These are phyloP conservation scores for Marasmius fiardii DNA, from an alignment of 1,284 basidiomycete genomes.

Conservation along the genomic window DNA sequence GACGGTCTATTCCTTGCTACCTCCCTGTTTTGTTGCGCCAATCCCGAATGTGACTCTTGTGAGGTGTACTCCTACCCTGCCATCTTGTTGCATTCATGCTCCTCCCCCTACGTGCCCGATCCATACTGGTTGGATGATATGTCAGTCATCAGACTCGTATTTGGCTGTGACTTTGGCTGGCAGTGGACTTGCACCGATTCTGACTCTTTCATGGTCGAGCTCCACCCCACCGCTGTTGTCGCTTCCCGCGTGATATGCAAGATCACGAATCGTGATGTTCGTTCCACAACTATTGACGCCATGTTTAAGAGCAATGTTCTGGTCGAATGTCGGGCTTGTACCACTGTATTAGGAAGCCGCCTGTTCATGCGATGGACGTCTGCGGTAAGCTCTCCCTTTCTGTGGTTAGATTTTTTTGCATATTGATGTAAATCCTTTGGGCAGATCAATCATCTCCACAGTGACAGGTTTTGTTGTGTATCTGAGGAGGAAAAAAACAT, in stretches of 20 bases:
- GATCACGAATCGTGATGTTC: background rate
- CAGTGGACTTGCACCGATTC: background rate
- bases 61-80: background rate
- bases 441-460: background rate
- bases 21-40: background rate
- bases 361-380: background rate
- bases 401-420: background rate
- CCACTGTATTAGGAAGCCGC: background rate
- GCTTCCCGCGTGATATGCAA: background rate
- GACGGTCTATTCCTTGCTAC: background rate
- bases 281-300: background rate
- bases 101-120: background rate
- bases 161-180: background rate
- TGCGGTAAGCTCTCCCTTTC: background rate
- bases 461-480: background rate
- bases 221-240: background rate
- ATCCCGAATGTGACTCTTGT: background rate
- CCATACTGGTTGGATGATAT: background rate
- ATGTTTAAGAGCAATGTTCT: background rate
- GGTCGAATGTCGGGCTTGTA: background rate
- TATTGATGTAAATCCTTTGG: background rate
- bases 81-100: background rate
- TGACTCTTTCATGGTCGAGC: background rate
- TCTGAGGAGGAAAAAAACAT: background rate
- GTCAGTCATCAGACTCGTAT: background rate